phyloP scores from a whole-genome alignment of 495 filamentous ascomycete genomes.

The Letharia columbiana region DNA sequence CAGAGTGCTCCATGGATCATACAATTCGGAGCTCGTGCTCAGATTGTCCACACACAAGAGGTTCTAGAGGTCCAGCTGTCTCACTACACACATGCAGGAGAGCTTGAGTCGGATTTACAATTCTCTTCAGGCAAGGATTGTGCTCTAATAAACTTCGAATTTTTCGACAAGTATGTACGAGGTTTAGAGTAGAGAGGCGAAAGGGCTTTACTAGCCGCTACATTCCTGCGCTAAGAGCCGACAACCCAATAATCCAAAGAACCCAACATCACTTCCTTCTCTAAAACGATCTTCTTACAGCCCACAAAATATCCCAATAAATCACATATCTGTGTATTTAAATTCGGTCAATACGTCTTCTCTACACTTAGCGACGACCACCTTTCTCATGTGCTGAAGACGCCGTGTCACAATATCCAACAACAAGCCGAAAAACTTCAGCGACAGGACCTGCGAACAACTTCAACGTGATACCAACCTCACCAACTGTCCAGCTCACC shows the following conservation, averaged over 20 bases:
- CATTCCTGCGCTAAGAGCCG: conserved; percentile 6
- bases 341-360: background rate
- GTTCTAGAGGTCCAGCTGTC: background rate
- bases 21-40: background rate
- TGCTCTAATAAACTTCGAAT: background rate
- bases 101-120: background rate
- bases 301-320: background rate
- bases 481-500: background rate
- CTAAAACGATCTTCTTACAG: background rate
- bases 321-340: background rate
- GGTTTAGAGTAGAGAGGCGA: too few relatives aligned
- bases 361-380: background rate
- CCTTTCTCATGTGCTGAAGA: background rate
- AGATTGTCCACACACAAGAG: background rate
- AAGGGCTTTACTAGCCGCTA: background rate
- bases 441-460: conserved; percentile 2
- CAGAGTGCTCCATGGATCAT: background rate
- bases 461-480: background rate
- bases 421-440: conserved; percentile 9
- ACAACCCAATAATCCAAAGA: conserved; percentile 1
- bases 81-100: background rate
- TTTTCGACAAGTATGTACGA: background rate
- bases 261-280: conserved; percentile 6
- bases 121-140: background rate
- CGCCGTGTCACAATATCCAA: background rate